Base-by-base conservation (phyloP, 768 basidiomycete species). In the Lyophyllum atratum region DNA sequence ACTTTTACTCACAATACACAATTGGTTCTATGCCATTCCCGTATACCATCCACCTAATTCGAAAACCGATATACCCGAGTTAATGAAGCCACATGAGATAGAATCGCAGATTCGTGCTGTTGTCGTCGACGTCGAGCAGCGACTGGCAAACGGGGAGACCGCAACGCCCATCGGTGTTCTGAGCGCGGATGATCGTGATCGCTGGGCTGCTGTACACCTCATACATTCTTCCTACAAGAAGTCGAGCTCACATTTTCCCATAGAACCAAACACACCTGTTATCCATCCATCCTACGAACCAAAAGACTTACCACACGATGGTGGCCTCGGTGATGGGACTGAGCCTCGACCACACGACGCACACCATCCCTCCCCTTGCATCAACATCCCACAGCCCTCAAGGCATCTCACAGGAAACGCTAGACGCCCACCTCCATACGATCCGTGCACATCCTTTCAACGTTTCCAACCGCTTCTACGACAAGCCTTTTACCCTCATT, bases 381-480 rank as follows among this genome's bases (percentile, higher is more conserved):
- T 67, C 67, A 12, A 45, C 62, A 17, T 56, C 62, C 39, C 49
- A 26, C 34, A 64, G 63, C 50, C 58, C 73, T 57, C 72, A 72
- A 65, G 71, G 64, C 57, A 71, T 68, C 46, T 68, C 73, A 34
- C 72, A 80, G 61, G 64, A 55, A 26, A 56, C 63, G 24, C 71
- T 93, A 42, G 86, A 92, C 64, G 82, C 88, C 1, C 94, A 95
- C 65, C 78, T 95, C 17, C 84, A 85, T 59, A 84, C 88, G 54
- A 80, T 87, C 49, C 86, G 91, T 21, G 83, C 85, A 0, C 86
- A 87, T 1, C 64, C 72, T 2, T 73, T 78, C 55, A 85, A 83
- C 56, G 82, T 85, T 5, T 76, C 81, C 42, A 97, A 97, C 64
- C 79, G 96, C 31, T 97, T 93, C 83, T 92, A 86, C 69, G 95